These are phyloP conservation scores for Pseudocercospora macadamiae DNA, from an alignment of 2,329 filamentous ascomycete species.

Conservation along the genomic window DNA sequence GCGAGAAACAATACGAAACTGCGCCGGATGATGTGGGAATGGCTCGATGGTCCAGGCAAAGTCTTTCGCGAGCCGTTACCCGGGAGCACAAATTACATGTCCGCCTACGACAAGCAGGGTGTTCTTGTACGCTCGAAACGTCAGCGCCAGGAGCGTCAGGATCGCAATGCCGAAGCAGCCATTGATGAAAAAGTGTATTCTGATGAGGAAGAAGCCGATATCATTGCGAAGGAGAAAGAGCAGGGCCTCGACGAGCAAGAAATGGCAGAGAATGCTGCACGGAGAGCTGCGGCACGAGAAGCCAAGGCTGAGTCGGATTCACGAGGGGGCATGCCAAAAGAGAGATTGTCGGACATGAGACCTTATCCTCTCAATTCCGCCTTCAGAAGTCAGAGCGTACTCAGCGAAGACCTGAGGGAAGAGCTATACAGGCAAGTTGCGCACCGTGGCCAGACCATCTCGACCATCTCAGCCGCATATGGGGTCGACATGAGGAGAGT, in stretches of 20 bases:
- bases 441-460: conserved; percentile 67
- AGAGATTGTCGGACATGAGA: conserved; percentile 38
- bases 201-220: conserved; percentile 35
- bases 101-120: conserved; percentile 56
- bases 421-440: conserved; percentile 73
- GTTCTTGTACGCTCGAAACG: conserved; percentile 45
- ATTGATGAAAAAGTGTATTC: conserved; percentile 27
- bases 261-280: conserved; percentile 20
- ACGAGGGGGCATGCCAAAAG: conserved; percentile 30
- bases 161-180: conserved; percentile 15
- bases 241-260: conserved; percentile 30
- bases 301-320: conserved; percentile 27
- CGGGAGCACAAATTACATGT: conserved; percentile 58
- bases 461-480: conserved; percentile 75
- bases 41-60: conserved; percentile 60
- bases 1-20: conserved; percentile 47
- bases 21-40: conserved; percentile 60
- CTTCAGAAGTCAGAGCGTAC: conserved; percentile 72
- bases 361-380: conserved; percentile 76
- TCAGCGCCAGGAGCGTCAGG: conserved; percentile 25
- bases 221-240: conserved; percentile 25
- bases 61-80: conserved; percentile 53
- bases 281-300: conserved; percentile 23
- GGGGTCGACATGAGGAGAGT: conserved; percentile 82
- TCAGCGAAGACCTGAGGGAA: conserved; percentile 73